Evolutionary conservation across 768 basidiomycete genomes (phyloP).

Genomic region (Tubosaeta sp.): DNA sequence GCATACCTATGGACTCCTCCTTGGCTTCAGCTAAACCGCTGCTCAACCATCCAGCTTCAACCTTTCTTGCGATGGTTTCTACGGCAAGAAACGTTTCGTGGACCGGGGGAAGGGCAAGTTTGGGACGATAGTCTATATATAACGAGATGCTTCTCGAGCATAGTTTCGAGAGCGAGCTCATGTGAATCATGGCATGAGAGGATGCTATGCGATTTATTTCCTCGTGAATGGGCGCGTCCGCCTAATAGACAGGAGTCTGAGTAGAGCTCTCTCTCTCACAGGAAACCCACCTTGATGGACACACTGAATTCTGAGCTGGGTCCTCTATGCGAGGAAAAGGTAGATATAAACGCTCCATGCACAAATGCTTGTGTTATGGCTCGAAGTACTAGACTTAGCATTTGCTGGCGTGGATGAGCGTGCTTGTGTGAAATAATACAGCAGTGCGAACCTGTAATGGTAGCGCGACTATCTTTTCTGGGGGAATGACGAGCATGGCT

Average conservation of each 20-base stretch:
- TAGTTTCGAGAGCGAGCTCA: conserved; percentile 40
- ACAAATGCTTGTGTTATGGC: conserved; percentile 54
- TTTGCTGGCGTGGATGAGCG: conserved; percentile 10
- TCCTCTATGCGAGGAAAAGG: conserved; percentile 36
- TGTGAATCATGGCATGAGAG: conserved; percentile 35
- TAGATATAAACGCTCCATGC: conserved; percentile 50
- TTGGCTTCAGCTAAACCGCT: conserved; percentile 30
- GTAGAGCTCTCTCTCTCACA: not conserved
- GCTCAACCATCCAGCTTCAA: conserved; percentile 49
- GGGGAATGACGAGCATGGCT: conserved; percentile 51
- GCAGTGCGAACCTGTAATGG: conserved; percentile 46
- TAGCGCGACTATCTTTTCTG: conserved; percentile 53
- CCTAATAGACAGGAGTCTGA: conserved; percentile 19
- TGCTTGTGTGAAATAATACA: conserved; percentile 16
- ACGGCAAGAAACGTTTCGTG: conserved; percentile 26
- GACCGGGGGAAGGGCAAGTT: conserved; percentile 24
- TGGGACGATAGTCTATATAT: conserved; percentile 33
- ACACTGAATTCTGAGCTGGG: conserved; percentile 14
- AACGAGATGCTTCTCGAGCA: conserved; percentile 32
- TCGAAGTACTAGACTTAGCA: conserved; percentile 36
- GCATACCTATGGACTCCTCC: conserved; percentile 29
- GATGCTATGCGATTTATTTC: conserved; percentile 32
- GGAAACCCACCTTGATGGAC: conserved; percentile 12
- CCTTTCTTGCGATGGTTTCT: conserved; percentile 35
- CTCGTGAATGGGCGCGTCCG: conserved; percentile 31